Base-by-base conservation (phyloP, 1,284 basidiomycete species). In the Microbotryomycetes sp. region DNA sequence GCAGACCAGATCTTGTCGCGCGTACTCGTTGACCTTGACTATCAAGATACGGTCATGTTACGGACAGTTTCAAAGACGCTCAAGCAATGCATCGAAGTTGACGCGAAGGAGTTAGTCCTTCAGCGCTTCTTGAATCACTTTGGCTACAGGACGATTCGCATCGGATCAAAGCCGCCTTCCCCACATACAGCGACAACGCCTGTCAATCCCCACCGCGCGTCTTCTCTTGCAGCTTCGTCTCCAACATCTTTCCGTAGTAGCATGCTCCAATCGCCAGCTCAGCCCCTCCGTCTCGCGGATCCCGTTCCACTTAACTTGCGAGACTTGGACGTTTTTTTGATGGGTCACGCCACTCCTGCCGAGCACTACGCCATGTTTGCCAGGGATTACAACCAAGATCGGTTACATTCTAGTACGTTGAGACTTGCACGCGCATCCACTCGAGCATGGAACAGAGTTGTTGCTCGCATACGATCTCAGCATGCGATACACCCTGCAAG, bases 281-380 rank as follows among this genome's bases (percentile, higher is more conserved):
- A 21, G 4, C 47, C 29, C 27, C 6, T 52, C 3, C 52, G 41
- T 5, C 26, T n/a, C 24, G 48, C 30, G 13, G 61, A 54, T 11
- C 23, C 54, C n/a, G 48, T 68, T 35, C 15, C 28, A 2, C 59
- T 72, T 72, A 89, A 87, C 1, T 81, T 90, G 73, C 78, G 83
- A 54, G 83, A 86, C 6, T 84, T 89, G 49, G 85, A 87, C 69
- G 84, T 81, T 3, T 87, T 96, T 53, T 89, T 88, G 70, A 81
- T 80, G 3, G 61, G 60, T 4, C 41, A 61, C 21, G 53, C 56
- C 3, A 30, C 60, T 48, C 16, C 50, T 1, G 21, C 64, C 21
- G 59, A 60, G 24, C 62, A 69, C 9, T 70, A 66, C 59, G 54
- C 61, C 11, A 59, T 46, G 13, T 64, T 67, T 29, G 65, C 70